A percentile compares a stretch with the other conserved stretches of the same genome.
Evolutionary conservation across 805 yeast genomes (phyloP).

Genomic region (Spathaspora gorwiae): DNA sequence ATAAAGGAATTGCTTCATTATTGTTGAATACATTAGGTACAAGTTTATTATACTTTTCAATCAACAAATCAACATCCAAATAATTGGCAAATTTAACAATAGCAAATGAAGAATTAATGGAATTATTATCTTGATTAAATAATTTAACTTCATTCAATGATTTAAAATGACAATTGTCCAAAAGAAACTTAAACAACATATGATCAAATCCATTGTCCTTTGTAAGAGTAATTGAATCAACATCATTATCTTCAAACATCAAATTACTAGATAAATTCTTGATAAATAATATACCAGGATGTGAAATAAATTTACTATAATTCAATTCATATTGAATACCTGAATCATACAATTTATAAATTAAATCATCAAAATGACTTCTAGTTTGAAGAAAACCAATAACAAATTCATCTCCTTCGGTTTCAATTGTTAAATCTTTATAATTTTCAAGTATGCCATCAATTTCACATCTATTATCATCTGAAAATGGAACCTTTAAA

Average conservation of each 20-base stretch:
- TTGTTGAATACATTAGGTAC: constrained; percentile 22
- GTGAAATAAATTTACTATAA: constrained; percentile 35
- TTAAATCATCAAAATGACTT: constrained; percentile 5
- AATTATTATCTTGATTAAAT: constrained; percentile 24
- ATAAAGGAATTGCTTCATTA: constrained; percentile 30
- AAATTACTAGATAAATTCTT: constrained; percentile 40
- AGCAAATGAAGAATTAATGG: constrained; percentile 20
- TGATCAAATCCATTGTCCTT: neutral
- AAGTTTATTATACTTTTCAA: constrained; percentile 13
- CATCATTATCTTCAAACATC: constrained; percentile 12
- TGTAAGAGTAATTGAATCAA: constrained; percentile 4
- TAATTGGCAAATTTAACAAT: constrained; percentile 29
- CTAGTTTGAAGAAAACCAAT: constrained; percentile 3
- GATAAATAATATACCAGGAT: constrained; percentile 57
- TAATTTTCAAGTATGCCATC: neutral
- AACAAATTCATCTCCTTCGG: neutral
- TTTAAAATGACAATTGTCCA: constrained; percentile 4
- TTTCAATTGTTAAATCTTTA: neutral
- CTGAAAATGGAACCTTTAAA: constrained; percentile 1
- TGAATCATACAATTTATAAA: constrained; percentile 4
- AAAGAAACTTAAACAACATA: constrained; percentile 5
- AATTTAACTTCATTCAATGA: constrained; percentile 6
- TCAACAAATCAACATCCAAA: constrained; percentile 28
- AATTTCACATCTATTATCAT: neutral
- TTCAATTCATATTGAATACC: constrained; percentile 13